phyloP scores from a whole-genome alignment of 306 rosid genomes.

The Gleditsia sinensis region DNA sequence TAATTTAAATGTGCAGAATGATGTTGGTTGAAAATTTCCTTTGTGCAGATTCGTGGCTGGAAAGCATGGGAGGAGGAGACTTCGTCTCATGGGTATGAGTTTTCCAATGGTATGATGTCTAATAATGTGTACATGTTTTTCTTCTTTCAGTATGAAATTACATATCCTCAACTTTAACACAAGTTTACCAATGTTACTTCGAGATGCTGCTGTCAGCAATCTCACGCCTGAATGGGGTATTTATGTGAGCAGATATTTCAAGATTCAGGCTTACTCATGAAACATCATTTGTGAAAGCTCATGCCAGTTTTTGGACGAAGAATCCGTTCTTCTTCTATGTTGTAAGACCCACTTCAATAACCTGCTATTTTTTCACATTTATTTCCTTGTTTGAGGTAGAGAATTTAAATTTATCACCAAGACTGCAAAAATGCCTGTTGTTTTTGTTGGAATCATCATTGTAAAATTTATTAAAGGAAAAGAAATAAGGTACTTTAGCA shows the following conservation, averaged over 20 bases:
- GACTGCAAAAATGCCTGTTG: neutral
- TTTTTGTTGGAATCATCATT: constrained; percentile 1
- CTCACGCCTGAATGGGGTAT: constrained; percentile 7
- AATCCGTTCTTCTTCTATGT: constrained; percentile 71
- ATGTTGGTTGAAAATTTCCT: constrained; percentile 32
- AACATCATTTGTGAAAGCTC: constrained; percentile 91
- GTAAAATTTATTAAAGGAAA: neutral
- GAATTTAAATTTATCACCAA: neutral
- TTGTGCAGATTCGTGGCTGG: constrained; percentile 89
- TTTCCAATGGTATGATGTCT: constrained; percentile 66
- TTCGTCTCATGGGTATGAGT: constrained; percentile 68
- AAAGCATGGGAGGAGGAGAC: constrained; percentile 94
- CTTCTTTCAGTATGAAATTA: neutral
- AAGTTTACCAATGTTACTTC: neutral
- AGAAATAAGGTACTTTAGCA: neutral
- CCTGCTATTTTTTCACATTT: constrained; percentile 20
- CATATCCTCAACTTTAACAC: neutral
- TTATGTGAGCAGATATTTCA: constrained; percentile 62
- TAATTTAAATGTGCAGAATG: neutral
- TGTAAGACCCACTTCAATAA: constrained; percentile 56
- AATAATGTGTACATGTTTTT: neutral
- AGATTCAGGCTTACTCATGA: constrained; percentile 93
- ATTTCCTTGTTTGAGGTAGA: neutral
- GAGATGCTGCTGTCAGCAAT: constrained; percentile 12
- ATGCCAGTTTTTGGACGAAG: constrained; percentile 81